phyloP scores from a whole-genome alignment of 2,329 filamentous ascomycete genomes.

The Chalara sp. region DNA sequence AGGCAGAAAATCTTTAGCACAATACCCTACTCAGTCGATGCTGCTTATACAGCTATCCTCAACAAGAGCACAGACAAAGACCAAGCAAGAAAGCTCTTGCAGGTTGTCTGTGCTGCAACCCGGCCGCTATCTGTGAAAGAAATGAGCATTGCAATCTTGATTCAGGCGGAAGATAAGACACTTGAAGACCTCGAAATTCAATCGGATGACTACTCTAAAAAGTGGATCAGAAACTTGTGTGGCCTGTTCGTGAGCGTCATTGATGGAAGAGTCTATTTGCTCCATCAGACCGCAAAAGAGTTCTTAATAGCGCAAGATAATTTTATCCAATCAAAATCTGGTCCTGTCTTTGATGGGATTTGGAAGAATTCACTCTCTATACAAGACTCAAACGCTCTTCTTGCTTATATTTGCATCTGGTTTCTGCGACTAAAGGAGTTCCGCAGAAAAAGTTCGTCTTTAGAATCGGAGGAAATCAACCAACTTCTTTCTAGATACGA shows the following conservation, averaged over 20 bases:
- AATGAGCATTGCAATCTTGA: not conserved
- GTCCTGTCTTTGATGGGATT: too few relatives aligned
- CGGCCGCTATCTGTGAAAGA: slow-evolving; percentile 24
- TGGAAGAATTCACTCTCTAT: too few relatives aligned
- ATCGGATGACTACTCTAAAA: slow-evolving; percentile 7
- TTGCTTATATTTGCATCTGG: too few relatives aligned
- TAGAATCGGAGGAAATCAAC: too few relatives aligned
- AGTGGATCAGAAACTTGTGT: slow-evolving; percentile 25
- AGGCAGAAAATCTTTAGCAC: not conserved
- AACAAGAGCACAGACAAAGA: slow-evolving; percentile 18
- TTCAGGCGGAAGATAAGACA: too few relatives aligned
- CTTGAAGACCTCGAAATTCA: not conserved
- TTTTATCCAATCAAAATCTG: too few relatives aligned
- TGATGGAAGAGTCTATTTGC: slow-evolving; percentile 28
- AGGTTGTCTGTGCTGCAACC: slow-evolving; percentile 28
- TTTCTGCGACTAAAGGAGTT: too few relatives aligned
- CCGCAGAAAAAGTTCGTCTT: too few relatives aligned
- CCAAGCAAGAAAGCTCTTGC: slow-evolving; percentile 26
- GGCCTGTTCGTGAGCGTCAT: slow-evolving; percentile 30
- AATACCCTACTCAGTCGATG: slow-evolving; percentile 20
- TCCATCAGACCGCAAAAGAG: slow-evolving; percentile 34
- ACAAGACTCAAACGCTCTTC: too few relatives aligned
- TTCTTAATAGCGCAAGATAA: slow-evolving; percentile 26
- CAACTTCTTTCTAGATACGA: too few relatives aligned
- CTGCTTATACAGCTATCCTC: slow-evolving; percentile 31